Evolutionary conservation across 164 flowering plant genomes (phyloP).

Genomic region (Hamamelis virginiana): DNA sequence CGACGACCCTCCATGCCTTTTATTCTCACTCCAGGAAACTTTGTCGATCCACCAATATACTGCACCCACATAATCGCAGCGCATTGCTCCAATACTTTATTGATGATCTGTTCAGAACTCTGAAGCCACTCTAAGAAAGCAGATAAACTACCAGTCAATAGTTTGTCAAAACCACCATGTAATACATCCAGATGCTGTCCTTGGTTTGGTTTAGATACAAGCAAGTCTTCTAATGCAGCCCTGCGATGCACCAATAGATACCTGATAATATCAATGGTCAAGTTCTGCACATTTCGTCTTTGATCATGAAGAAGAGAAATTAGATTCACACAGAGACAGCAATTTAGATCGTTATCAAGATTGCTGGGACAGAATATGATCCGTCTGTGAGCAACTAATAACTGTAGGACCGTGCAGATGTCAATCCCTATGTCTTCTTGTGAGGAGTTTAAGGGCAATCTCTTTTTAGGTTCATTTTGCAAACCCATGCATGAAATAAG

Average conservation of each 20-base stretch:
- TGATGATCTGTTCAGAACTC: slow-evolving; percentile 64
- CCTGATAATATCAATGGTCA: slow-evolving; percentile 79
- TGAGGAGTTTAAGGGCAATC: slow-evolving; percentile 23
- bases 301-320: slow-evolving; percentile 76
- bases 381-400: slow-evolving; percentile 81
- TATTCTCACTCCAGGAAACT: slow-evolving; percentile 92
- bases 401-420: slow-evolving; percentile 75
- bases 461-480: slow-evolving; percentile 62
- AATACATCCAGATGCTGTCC: slow-evolving; percentile 79
- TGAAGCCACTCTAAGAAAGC: slow-evolving; percentile 82
- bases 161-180: slow-evolving; percentile 92
- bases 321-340: slow-evolving; percentile 87
- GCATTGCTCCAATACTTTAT: slow-evolving; percentile 84
- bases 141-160: slow-evolving; percentile 66
- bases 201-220: slow-evolving; percentile 86
- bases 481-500: slow-evolving; percentile 72
- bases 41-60: slow-evolving; percentile 81
- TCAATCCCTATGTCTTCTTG: slow-evolving; percentile 64
- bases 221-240: slow-evolving; percentile 86
- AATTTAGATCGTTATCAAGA: slow-evolving; percentile 83
- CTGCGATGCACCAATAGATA: slow-evolving; percentile 85
- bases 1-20: slow-evolving; percentile 96
- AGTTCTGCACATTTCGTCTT: slow-evolving; percentile 57
- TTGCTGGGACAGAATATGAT: slow-evolving; percentile 92
- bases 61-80: slow-evolving; percentile 97